These are phyloP conservation scores for Helianthus tuberosus DNA, from an alignment of 129 eudicot genomes.

Conservation along the genomic window DNA sequence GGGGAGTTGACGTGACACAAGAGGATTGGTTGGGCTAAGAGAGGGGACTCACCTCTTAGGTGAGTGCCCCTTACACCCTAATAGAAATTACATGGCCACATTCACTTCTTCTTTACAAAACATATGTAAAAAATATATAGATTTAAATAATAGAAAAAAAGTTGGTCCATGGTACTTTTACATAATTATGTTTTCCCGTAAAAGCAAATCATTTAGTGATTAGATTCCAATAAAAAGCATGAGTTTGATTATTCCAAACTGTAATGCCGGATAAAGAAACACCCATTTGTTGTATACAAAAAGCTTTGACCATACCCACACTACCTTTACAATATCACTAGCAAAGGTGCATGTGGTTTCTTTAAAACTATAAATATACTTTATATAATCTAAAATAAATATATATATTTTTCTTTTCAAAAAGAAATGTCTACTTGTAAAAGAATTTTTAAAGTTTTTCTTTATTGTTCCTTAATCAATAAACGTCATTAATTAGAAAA, in stretches of 20 bases:
- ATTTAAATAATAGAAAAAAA: conserved; percentile 16
- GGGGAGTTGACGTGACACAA: too few relatives aligned
- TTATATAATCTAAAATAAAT: background rate
- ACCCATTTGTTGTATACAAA: conserved; percentile 26
- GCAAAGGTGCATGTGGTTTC: conserved; percentile 13
- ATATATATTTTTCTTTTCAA: background rate
- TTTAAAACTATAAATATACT: background rate
- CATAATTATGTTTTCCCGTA: conserved; percentile 18
- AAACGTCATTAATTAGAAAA: too few relatives aligned
- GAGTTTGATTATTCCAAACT: conserved; percentile 13
- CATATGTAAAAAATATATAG: background rate
- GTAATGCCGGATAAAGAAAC: conserved; percentile 38
- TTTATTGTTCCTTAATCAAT: too few relatives aligned
- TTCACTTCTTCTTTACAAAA: too few relatives aligned
- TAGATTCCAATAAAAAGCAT: conserved; percentile 30
- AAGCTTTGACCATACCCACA: conserved; percentile 24
- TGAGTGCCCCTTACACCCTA: too few relatives aligned
- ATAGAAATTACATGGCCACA: too few relatives aligned
- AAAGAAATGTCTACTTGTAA: too few relatives aligned
- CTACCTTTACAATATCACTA: conserved; percentile 21
- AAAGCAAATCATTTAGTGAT: conserved; percentile 31
- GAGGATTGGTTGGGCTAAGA: too few relatives aligned
- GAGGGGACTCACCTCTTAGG: too few relatives aligned
- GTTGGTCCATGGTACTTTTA: conserved; percentile 19
- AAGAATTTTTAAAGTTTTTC: too few relatives aligned